Percentiles rank a stretch among this genome's conserved stretches.
phyloP scores from a whole-genome alignment of 768 basidiomycete species.

The Leccinum subgranulosum region DNA sequence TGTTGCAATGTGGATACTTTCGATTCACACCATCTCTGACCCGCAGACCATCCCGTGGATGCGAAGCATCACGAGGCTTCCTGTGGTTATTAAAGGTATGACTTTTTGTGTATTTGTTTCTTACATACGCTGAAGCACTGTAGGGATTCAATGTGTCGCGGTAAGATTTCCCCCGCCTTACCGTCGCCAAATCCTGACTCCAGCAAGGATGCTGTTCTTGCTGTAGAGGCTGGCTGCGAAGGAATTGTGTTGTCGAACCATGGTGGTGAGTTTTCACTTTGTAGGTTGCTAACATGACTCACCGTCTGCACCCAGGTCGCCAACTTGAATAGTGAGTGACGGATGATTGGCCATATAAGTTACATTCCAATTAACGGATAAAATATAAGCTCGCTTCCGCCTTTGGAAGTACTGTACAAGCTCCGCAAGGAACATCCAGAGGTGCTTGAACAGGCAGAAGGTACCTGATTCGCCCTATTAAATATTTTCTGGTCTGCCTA shows the following conservation, averaged over 20 bases:
- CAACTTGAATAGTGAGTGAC: slow-evolving; percentile 75
- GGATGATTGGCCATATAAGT: neutral
- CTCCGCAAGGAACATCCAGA: slow-evolving; percentile 72
- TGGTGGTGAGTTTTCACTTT: slow-evolving; percentile 52
- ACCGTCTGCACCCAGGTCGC: slow-evolving; percentile 42
- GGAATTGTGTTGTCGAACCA: slow-evolving; percentile 91
- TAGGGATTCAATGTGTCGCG: slow-evolving; percentile 71
- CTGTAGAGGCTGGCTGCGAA: slow-evolving; percentile 78
- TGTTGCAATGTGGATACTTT: neutral
- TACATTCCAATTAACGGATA: slow-evolving; percentile 4
- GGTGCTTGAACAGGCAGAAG: slow-evolving; percentile 69
- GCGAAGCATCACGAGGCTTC: slow-evolving; percentile 60
- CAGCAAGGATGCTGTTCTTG: slow-evolving; percentile 77
- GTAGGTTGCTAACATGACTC: neutral
- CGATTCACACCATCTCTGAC: neutral
- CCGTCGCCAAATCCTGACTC: slow-evolving; percentile 4
- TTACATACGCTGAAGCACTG: neutral
- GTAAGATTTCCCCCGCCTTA: slow-evolving; percentile 29
- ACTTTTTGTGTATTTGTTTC: neutral
- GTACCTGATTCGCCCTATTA: slow-evolving; percentile 29
- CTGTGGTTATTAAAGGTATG: slow-evolving; percentile 71
- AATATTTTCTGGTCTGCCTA: neutral
- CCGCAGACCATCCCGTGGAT: slow-evolving; percentile 74
- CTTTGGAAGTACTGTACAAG: slow-evolving; percentile 74
- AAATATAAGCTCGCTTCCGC: slow-evolving; percentile 60